Base-by-base conservation (phyloP, 768 basidiomycete genomes). In the Rhizopogon salebrosus region DNA sequence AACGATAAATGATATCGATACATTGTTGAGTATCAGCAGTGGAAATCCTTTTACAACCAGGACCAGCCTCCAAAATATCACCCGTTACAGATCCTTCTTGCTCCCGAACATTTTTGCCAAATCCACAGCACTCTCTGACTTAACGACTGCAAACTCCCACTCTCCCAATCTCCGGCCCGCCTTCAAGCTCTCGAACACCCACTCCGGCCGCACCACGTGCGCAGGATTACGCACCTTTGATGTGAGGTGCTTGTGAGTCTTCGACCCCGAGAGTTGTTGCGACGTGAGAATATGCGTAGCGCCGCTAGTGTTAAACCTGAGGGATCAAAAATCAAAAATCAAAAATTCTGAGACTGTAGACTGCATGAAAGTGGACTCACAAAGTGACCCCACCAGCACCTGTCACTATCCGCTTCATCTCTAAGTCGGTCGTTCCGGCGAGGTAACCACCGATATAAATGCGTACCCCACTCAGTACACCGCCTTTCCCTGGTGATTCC, bases 231-330 rank as follows among this genome's bases (percentile, higher is more conserved):
- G 72, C 29, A 71, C 72, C 59, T 79, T 82, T 22, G 70, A 65
- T 18, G 76, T 80, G 51, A 92, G 67, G 48, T 83, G 60, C 59
- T 76, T 82, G 53, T 91, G 82, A 3, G 79, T 85, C 67, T 92
- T 92, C 24, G 81, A 79, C 16, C 77, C 88, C 60, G 76, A 88
- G 52, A 92, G 72, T 49, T 77, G 78, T 57, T 82, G 80, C 6
- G 89, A 90, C 8, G 86, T 87, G 36, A 94, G 62, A 48, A 93
- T 83, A 64, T 94, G 91, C 6, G 91, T 92, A 41, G 84, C 85
- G 9, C 78, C 77, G 16, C 83, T 81, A 13, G 82, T 71, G 24
- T 73, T 75, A 48, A 67, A 68, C 56, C 87, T 90, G 22, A 20
- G 43, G 51, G 18, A 23, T 51, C 18, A 53, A 23, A 53, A 20